phyloP scores from a whole-genome alignment of 305 asterid species.

The Plantago lanceolata region DNA sequence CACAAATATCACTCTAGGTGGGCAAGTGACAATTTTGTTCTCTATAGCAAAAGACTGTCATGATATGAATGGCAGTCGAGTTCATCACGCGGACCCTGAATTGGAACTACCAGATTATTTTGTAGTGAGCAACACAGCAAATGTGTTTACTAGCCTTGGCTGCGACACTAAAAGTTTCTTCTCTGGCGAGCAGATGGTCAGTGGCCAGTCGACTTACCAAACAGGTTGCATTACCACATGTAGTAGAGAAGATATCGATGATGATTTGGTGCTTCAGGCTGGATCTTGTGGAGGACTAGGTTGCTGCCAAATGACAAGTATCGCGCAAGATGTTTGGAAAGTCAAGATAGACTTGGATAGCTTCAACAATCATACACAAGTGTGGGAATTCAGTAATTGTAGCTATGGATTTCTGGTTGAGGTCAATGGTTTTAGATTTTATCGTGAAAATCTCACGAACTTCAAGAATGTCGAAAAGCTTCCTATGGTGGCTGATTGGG shows the following conservation, averaged over 20 bases:
- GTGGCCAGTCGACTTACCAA: slow-evolving; percentile 1
- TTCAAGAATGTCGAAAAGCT: background rate
- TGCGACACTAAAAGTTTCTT: slow-evolving; percentile 34
- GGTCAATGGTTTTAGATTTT: slow-evolving; percentile 16
- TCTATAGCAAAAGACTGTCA: slow-evolving; percentile 18
- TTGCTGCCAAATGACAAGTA: slow-evolving; percentile 34
- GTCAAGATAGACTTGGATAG: background rate
- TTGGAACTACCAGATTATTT: fast-evolving
- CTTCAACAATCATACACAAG: background rate
- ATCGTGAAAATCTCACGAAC: background rate
- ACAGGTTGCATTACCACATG: slow-evolving; percentile 38
- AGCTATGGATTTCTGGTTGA: slow-evolving; percentile 33
- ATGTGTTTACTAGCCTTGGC: slow-evolving; percentile 35
- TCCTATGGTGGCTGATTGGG: slow-evolving; percentile 40
- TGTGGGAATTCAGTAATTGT: slow-evolving; percentile 17
- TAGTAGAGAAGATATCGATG: background rate
- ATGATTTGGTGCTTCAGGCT: slow-evolving; percentile 18
- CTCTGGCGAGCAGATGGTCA: slow-evolving; percentile 6
- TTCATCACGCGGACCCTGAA: background rate
- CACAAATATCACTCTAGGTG: slow-evolving; percentile 30
- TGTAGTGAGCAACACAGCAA: slow-evolving; percentile 29
- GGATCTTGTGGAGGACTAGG: slow-evolving; percentile 33
- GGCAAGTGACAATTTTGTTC: slow-evolving; percentile 26
- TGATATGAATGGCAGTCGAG: background rate
- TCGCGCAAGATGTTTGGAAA: slow-evolving; percentile 23